Conservation (phyloP, 2,329 filamentous ascomycete genomes). For the Paradendryphiella salina region DNA sequence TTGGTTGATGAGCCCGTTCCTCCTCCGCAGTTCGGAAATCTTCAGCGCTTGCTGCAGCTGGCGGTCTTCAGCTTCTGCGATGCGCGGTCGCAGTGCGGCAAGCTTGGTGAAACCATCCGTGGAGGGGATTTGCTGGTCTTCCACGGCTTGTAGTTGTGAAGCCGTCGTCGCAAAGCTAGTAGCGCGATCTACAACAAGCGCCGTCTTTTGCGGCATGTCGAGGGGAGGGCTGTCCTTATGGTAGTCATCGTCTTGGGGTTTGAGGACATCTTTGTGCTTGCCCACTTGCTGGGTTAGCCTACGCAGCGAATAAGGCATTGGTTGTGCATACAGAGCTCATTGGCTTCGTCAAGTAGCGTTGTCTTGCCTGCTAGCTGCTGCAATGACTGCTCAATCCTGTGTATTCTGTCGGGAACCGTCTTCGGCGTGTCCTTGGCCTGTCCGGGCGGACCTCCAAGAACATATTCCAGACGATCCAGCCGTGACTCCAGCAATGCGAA, state of each 20-base stretch:
- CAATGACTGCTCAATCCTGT: constrained; percentile 44
- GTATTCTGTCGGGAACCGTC: constrained; percentile 43
- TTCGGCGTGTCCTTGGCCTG: constrained; percentile 27
- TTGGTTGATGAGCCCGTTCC: constrained; percentile 60
- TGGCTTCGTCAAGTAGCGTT: constrained; percentile 45
- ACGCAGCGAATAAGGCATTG: background rate
- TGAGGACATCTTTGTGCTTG: constrained; percentile 49
- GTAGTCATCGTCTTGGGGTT: constrained; percentile 21
- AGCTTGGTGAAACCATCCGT: constrained; percentile 56
- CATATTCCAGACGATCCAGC: constrained; percentile 50
- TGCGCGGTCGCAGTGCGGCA: constrained; percentile 62
- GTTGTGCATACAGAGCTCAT: constrained; percentile 41
- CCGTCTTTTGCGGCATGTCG: constrained; percentile 31
- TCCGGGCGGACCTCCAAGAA: constrained; percentile 44
- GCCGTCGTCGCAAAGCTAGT: constrained; percentile 49
- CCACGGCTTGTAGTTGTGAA: constrained; percentile 51
- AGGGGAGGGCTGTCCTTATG: constrained; percentile 26
- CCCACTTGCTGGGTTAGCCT: constrained; percentile 39
- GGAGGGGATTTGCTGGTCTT: constrained; percentile 51
- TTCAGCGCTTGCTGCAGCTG: constrained; percentile 65
- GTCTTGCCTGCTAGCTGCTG: constrained; percentile 48
- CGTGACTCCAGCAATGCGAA: constrained; percentile 52
- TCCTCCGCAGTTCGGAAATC: constrained; percentile 64
- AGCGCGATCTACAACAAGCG: constrained; percentile 52
- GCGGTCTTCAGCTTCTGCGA: constrained; percentile 62